Conservation (phyloP, 176 grass and related monocot genomes). For the Lolium rigidum region DNA sequence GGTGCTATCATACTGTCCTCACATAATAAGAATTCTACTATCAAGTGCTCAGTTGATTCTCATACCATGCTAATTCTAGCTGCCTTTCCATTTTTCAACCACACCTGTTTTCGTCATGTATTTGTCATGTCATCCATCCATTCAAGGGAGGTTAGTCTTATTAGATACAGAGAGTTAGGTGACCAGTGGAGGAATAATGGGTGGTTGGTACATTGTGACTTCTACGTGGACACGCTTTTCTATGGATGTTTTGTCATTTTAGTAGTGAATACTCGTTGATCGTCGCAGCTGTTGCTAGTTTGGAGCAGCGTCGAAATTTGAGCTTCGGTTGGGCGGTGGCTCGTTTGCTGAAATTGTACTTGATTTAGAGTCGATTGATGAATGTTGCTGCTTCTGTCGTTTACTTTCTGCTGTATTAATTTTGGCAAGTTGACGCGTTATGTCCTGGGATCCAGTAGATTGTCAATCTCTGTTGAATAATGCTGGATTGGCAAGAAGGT, state of each 20-base stretch:
- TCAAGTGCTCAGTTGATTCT: background rate
- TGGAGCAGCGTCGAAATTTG: background rate
- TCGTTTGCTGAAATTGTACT: background rate
- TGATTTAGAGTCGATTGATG: background rate
- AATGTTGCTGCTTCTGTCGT: background rate
- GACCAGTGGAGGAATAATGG: constrained; percentile 25
- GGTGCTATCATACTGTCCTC: background rate
- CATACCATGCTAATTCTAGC: background rate
- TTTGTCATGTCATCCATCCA: background rate
- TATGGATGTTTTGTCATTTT: constrained; percentile 15
- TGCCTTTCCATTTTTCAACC: background rate
- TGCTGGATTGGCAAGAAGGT: background rate
- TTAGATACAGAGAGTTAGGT: constrained; percentile 27
- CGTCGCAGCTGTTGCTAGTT: background rate
- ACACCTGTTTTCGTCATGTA: background rate
- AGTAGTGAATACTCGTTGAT: background rate
- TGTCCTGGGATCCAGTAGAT: background rate
- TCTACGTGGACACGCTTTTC: background rate
- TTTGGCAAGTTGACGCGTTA: background rate
- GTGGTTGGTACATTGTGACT: background rate
- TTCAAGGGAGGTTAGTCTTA: background rate
- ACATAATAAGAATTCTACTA: background rate
- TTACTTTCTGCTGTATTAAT: background rate
- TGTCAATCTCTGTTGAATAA: background rate
- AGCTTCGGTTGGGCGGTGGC: background rate